Evolutionary conservation across 257 asterid species (phyloP).

Genomic region (Ilex aquifolium): DNA sequence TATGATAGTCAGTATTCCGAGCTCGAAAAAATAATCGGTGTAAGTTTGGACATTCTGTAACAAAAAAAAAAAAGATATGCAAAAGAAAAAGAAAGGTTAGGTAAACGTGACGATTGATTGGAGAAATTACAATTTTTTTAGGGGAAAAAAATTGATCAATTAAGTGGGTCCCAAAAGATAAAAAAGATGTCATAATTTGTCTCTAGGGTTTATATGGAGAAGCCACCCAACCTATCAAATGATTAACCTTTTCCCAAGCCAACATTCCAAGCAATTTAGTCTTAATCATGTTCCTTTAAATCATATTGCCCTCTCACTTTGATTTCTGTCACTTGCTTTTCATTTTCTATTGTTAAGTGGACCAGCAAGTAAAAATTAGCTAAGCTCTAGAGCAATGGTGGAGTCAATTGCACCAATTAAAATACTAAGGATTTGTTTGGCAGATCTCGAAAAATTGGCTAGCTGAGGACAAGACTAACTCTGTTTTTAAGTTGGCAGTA

Average conservation of each 20-base stretch:
- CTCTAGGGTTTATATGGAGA: slow-evolving; percentile 22
- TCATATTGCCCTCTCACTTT: slow-evolving; percentile 31
- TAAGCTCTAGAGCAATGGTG: too few relatives aligned
- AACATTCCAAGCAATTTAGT: slow-evolving; percentile 10
- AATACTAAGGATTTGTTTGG: too few relatives aligned
- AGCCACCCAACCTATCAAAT: slow-evolving; percentile 5
- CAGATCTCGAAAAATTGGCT: too few relatives aligned
- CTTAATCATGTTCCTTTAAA: slow-evolving; percentile 14
- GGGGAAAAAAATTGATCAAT: slow-evolving; percentile 15
- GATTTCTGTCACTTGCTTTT: not conserved
- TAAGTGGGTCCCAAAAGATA: slow-evolving; percentile 13
- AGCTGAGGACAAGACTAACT: too few relatives aligned
- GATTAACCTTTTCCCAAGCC: slow-evolving; percentile 19
- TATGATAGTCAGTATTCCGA: too few relatives aligned
- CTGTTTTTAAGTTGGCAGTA: too few relatives aligned
- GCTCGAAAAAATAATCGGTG: not conserved
- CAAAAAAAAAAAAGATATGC: too few relatives aligned
- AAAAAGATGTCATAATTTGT: slow-evolving; percentile 6
- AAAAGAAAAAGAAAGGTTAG: too few relatives aligned
- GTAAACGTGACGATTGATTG: slow-evolving; percentile 3
- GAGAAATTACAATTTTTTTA: slow-evolving; percentile 23
- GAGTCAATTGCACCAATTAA: too few relatives aligned
- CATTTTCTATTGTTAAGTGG: too few relatives aligned
- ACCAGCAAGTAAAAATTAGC: too few relatives aligned
- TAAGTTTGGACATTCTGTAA: not conserved